phyloP scores from a whole-genome alignment of 345 rosid species.

The Excoecaria cochinchinensis region DNA sequence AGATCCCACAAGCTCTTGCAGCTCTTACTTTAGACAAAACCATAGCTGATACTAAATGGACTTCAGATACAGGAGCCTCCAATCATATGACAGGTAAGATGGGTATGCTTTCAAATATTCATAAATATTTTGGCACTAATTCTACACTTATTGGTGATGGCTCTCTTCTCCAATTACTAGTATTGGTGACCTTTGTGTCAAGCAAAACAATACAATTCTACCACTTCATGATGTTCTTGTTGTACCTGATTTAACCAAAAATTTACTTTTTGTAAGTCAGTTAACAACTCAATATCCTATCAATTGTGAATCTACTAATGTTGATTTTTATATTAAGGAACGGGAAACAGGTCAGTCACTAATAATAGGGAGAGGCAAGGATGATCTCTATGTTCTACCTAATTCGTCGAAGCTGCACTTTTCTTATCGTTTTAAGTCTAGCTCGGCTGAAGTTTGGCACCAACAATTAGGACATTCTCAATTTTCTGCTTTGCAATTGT shows the following conservation, averaged over 20 bases:
- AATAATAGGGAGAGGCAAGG: background rate
- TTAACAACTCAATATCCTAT: constrained; percentile 5
- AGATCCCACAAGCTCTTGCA: background rate
- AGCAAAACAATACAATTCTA: background rate
- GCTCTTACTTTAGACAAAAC: background rate
- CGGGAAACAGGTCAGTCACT: background rate
- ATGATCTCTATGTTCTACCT: background rate
- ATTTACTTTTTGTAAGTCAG: constrained; percentile 10
- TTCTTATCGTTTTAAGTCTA: background rate
- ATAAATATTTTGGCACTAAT: background rate
- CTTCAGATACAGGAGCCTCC: background rate
- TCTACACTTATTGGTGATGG: background rate
- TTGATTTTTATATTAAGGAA: constrained; percentile 19
- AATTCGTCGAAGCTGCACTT: background rate
- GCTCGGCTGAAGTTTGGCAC: background rate
- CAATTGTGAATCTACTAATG: constrained; percentile 16
- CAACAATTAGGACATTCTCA: background rate
- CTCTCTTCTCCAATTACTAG: background rate
- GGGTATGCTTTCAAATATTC: background rate
- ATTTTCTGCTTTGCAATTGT: background rate
- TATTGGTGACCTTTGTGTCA: constrained; percentile 1
- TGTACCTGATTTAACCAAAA: background rate
- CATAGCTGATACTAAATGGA: background rate
- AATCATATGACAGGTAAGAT: background rate
- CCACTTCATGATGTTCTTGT: background rate